Base-by-base conservation (phyloP, 805 yeast genomes). In the Scheffersomyces lignosus region DNA sequence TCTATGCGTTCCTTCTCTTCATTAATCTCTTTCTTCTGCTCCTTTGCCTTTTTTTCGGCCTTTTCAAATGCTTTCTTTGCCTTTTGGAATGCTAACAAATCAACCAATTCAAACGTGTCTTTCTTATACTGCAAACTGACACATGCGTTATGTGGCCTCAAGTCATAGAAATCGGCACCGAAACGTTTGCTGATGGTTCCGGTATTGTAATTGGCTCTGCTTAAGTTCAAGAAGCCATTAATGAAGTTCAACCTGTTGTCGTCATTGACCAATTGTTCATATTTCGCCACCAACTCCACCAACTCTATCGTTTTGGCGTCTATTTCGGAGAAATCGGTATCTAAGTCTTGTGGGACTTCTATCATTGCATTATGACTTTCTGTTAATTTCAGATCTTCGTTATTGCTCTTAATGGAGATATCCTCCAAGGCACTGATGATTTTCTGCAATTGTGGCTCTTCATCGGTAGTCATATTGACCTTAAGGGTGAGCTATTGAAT, bases 171-270 rank as follows among this genome's bases (percentile, higher is more conserved):
- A 24, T 66, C 73, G 17, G 48, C 38, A 2, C 80, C 78, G 40
- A 49, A 77, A 14, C 48, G 42, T 35, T 53, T 55, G 5, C 50
- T 48, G n/a, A 44, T 25, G 4, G 49, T 38, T 10, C 53, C 48
- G 30, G 48, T 47, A 26, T 58, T 51, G 47, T 63, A 74, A 40
- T 70, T 73, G 7, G 80, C 79, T 41, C 77, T 45, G 29, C 78
- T 68, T 22, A 75, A 52, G 29, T 61, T 58, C 3, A 72, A 48
- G 43, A 51, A 70, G 4, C 75, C 78, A 26, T 54, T 50, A 18
- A 50, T 48, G 43, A 60, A 65, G 29, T 47, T 45, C 10, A 31
- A 27, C 4, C 58, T 40, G 29, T 45, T 40, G 2, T 48, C 37
- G 7, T 42, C 48, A 14, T 51, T 48, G 18, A 57, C 50, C 15